These are phyloP conservation scores for Microsporum canis DNA, from an alignment of 2,329 filamentous ascomycete genomes.

Conservation along the genomic window DNA sequence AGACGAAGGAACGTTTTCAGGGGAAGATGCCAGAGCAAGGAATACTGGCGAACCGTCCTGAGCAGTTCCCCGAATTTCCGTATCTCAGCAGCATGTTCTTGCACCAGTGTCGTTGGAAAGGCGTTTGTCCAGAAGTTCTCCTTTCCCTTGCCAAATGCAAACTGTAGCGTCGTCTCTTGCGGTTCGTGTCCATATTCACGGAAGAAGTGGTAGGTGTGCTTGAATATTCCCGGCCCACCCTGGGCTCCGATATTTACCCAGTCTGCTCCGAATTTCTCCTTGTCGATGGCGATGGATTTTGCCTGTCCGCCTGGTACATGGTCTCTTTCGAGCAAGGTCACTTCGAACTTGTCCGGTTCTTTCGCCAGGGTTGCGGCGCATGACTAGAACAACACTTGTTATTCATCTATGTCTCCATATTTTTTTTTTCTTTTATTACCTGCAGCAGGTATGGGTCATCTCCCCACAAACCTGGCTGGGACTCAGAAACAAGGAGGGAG, in stretches of 20 bases:
- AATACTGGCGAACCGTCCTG: conserved; percentile 44
- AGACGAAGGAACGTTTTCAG: conserved; percentile 55
- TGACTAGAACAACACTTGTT: conserved; percentile 32
- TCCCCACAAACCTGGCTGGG: background rate
- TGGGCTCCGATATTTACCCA: conserved; percentile 55
- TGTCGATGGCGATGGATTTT: conserved; percentile 47
- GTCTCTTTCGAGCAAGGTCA: conserved; percentile 51
- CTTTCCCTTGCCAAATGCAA: conserved; percentile 48
- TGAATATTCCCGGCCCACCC: conserved; percentile 50
- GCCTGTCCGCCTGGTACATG: conserved; percentile 51
- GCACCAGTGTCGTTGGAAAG: conserved; percentile 46
- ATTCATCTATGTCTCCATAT: background rate
- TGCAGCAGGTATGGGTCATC: background rate
- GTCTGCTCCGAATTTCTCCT: conserved; percentile 44
- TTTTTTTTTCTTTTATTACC: background rate
- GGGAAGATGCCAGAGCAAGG: conserved; percentile 45
- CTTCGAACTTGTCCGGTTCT: conserved; percentile 53
- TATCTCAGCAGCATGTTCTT: conserved; percentile 46
- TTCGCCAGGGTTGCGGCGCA: conserved; percentile 56
- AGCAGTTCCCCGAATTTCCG: conserved; percentile 44
- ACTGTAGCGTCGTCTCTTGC: conserved; percentile 47
- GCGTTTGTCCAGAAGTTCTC: conserved; percentile 52
- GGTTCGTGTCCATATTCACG: conserved; percentile 45
- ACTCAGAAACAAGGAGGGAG: conserved; percentile 5
- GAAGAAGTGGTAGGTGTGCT: conserved; percentile 53